Percentiles rank a stretch among this genome's conserved stretches.
Conservation (phyloP, 371 early-diverging fungal species). For the Fennellomyces sp. region DNA sequence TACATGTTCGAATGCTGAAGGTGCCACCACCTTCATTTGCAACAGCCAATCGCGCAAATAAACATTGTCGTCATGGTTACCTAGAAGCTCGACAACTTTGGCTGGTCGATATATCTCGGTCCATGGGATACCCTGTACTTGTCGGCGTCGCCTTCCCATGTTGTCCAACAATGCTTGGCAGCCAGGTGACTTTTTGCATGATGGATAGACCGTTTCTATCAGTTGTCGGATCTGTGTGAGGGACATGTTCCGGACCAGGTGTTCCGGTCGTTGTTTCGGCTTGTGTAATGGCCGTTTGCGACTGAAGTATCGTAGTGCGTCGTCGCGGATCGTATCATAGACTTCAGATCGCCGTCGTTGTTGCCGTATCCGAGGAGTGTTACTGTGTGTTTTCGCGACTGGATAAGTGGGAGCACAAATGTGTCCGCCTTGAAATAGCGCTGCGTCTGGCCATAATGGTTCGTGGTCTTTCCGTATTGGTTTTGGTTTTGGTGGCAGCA, state of each 20-base stretch:
- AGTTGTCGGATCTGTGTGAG: not conserved
- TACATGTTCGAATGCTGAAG: conserved; percentile 9
- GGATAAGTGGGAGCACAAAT: not conserved
- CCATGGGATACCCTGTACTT: conserved; percentile 17
- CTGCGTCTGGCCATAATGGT: conserved; percentile 16
- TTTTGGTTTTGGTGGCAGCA: not conserved
- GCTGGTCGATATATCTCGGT: conserved; percentile 39
- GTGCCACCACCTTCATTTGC: conserved; percentile 37
- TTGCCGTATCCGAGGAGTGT: not conserved
- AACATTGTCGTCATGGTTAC: conserved; percentile 16
- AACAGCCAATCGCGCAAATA: conserved; percentile 44
- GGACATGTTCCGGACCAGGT: not conserved
- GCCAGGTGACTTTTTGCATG: not conserved
- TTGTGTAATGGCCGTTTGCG: not conserved
- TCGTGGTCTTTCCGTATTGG: not conserved
- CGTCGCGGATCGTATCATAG: not conserved
- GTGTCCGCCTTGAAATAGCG: conserved; percentile 19
- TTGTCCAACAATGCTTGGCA: conserved; percentile 5
- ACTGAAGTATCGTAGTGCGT: not conserved
- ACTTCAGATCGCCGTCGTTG: not conserved
- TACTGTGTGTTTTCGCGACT: not conserved
- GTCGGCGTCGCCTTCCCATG: not conserved
- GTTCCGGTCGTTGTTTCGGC: not conserved
- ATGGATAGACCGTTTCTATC: conserved; percentile 14
- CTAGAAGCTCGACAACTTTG: conserved; percentile 22